Evolutionary conservation across 179 eudicot genomes (phyloP).

Genomic region (Spinacia oleracea): DNA sequence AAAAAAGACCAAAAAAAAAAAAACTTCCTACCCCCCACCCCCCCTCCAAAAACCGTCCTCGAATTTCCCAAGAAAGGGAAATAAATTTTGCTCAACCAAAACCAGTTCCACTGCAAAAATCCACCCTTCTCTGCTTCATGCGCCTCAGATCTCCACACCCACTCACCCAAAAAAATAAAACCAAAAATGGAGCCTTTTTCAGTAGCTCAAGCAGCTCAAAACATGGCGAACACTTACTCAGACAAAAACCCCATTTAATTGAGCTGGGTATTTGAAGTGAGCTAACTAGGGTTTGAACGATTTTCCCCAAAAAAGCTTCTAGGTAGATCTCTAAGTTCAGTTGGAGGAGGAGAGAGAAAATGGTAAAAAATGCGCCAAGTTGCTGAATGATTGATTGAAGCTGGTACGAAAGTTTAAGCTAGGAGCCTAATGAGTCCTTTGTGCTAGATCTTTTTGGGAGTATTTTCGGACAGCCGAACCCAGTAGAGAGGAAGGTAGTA

Average conservation of each 20-base stretch:
- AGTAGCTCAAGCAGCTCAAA: neutral
- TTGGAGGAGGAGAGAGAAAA: neutral
- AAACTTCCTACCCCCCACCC: conserved; percentile 23
- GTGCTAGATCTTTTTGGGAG: conserved; percentile 5
- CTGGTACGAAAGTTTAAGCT: neutral
- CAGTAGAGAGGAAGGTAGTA: neutral
- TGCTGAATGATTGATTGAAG: conserved; percentile 19
- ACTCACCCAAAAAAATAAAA: conserved; percentile 3
- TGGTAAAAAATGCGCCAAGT: neutral
- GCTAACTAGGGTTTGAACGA: conserved; percentile 23
- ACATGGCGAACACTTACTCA: neutral
- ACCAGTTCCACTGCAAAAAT: conserved; percentile 52
- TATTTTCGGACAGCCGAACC: conserved; percentile 7
- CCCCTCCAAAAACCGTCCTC: conserved; percentile 32
- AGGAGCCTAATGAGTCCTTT: neutral
- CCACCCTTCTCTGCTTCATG: conserved; percentile 54
- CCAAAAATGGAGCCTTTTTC: neutral
- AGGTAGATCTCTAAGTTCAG: conserved; percentile 17
- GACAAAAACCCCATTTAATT: conserved; percentile 16
- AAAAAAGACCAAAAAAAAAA: conserved; percentile 7
- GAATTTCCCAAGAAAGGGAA: conserved; percentile 21
- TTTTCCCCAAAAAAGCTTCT: neutral
- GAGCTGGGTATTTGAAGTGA: neutral
- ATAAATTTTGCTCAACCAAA: conserved; percentile 44
- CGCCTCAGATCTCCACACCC: conserved; percentile 43